These are phyloP conservation scores for Pseudogymnoascus sp. DNA, from an alignment of 2,329 filamentous ascomycete species.

Conservation along the genomic window DNA sequence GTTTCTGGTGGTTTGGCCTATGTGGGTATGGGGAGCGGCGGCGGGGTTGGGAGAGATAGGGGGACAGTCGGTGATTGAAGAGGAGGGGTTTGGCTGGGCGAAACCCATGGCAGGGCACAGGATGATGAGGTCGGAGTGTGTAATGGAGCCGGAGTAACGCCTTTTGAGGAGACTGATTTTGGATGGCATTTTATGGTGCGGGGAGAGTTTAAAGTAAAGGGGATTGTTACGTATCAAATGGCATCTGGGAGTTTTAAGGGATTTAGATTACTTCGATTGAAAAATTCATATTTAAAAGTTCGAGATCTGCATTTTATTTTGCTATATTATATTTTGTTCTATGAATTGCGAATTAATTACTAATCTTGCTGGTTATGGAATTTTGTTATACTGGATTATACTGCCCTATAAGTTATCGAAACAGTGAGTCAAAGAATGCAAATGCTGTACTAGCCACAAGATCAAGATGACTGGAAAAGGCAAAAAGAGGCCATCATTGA, in stretches of 20 bases:
- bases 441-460: not conserved
- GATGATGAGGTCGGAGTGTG: not conserved
- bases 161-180: not conserved
- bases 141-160: not conserved
- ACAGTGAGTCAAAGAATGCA: not conserved
- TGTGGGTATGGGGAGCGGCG: not conserved
- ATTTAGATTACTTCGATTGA: not conserved
- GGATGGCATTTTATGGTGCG: not conserved
- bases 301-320: not conserved
- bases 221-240: not conserved
- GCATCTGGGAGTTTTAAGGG: not conserved
- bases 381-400: not conserved
- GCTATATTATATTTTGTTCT: not conserved
- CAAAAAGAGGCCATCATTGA: not conserved
- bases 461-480: not conserved
- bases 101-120: not conserved
- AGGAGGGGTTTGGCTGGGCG: not conserved
- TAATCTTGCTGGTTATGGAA: not conserved
- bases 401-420: not conserved
- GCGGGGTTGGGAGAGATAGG: not conserved
- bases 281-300: not conserved
- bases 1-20: not conserved
- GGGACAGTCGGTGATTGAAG: not conserved
- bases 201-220: not conserved
- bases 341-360: not conserved